Conservation (phyloP, 306 rosid genomes). For the Dalbergia cultrata region DNA sequence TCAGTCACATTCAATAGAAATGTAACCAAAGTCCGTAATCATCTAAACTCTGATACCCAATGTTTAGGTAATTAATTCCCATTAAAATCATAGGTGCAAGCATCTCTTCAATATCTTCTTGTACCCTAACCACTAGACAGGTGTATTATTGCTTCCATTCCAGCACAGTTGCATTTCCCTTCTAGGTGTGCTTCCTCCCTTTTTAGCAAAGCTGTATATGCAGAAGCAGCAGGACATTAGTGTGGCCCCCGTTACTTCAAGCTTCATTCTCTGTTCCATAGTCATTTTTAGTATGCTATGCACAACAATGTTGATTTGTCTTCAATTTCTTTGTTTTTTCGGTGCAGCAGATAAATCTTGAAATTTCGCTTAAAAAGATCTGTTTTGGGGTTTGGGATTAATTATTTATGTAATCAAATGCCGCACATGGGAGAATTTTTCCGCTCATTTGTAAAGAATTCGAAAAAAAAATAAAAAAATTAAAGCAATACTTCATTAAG, state of each 20-base stretch:
- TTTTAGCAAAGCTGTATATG: slow-evolving; percentile 12
- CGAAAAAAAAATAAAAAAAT: not conserved
- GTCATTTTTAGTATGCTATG: slow-evolving; percentile 7
- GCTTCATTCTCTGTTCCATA: not conserved
- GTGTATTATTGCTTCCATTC: slow-evolving; percentile 28
- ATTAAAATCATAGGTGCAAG: no score
- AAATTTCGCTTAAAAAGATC: not conserved
- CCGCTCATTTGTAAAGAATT: not conserved
- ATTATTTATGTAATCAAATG: not conserved
- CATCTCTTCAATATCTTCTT: not conserved
- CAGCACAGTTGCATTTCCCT: slow-evolving; percentile 17
- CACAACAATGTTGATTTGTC: not conserved
- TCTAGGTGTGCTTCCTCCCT: not conserved
- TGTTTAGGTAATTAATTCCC: no score
- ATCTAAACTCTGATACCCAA: no score
- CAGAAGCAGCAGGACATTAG: not conserved
- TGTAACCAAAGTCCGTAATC: no score
- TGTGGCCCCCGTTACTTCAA: slow-evolving; percentile 36
- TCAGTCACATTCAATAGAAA: no score
- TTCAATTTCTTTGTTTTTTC: not conserved
- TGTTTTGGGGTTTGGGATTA: not conserved
- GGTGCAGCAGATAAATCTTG: no score
- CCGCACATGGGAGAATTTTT: not conserved
- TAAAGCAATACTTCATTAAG: not conserved
- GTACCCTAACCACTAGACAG: slow-evolving; percentile 43